Percentiles rank a stretch among this genome's conserved stretches.
phyloP scores from a whole-genome alignment of 345 rosid species.

The Euphorbia tirucalli region DNA sequence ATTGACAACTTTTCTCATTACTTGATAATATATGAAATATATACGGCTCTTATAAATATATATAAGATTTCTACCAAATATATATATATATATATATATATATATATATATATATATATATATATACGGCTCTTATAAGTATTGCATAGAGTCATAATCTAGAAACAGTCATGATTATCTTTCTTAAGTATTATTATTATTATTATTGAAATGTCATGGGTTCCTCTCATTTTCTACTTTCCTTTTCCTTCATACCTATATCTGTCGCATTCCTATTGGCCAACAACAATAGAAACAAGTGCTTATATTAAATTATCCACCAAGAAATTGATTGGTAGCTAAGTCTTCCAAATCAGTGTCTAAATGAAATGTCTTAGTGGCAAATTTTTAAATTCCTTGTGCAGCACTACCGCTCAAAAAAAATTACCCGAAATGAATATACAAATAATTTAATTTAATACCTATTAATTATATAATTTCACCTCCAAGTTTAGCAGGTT shows the following conservation, averaged over 20 bases:
- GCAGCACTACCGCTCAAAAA: no score
- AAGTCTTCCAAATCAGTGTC: neutral
- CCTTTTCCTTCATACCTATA: neutral
- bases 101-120: no score
- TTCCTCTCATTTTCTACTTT: neutral
- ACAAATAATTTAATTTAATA: neutral
- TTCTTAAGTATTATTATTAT: no score
- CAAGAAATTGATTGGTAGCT: neutral
- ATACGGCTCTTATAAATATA: no score
- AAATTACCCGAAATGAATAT: neutral
- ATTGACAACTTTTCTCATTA: neutral
- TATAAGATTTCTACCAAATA: no score
- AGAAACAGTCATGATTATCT: neutral
- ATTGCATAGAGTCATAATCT: neutral
- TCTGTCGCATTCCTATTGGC: neutral
- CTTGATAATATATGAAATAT: neutral
- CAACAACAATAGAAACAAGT: neutral
- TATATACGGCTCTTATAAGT: no score
- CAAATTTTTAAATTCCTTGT: neutral
- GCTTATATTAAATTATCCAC: neutral
- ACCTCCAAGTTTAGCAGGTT: neutral
- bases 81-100: no score
- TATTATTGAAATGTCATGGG: neutral
- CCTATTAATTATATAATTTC: neutral
- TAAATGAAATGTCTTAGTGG: neutral